A percentile compares a stretch with the other conserved stretches of the same genome.
These are phyloP conservation scores for Barnettozyma californica DNA, from an alignment of 805 yeast genomes.

Conservation along the genomic window DNA sequence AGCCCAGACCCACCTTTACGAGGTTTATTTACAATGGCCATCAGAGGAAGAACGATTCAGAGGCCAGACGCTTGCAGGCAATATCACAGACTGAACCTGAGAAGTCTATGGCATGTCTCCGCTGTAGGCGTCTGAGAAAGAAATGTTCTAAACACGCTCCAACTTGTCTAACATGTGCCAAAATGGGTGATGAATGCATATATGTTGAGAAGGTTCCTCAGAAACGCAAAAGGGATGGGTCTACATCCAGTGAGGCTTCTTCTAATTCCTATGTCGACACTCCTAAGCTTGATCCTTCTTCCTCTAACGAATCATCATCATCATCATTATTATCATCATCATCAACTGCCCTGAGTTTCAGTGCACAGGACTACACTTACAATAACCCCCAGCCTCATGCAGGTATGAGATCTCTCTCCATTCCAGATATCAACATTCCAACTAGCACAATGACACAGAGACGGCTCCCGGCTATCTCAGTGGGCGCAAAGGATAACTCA, in stretches of 20 bases:
- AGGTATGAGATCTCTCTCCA: slow-evolving; percentile 1
- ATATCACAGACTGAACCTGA: slow-evolving; percentile 5
- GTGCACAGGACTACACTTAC: slow-evolving; percentile 4
- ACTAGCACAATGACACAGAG: neutral
- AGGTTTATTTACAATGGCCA: slow-evolving; percentile 17
- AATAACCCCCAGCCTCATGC: neutral
- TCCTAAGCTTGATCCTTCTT: neutral
- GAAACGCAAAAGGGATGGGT: slow-evolving; percentile 1
- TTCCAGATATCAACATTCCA: slow-evolving; percentile 1
- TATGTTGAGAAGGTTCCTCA: slow-evolving; percentile 19
- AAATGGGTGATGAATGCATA: slow-evolving; percentile 32
- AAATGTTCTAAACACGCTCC: slow-evolving; percentile 11
- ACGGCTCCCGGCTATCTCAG: slow-evolving; percentile 6
- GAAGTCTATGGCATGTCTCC: slow-evolving; percentile 6
- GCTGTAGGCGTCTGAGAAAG: slow-evolving; percentile 10
- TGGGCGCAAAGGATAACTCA: neutral
- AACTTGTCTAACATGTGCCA: slow-evolving; percentile 41
- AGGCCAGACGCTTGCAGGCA: neutral
- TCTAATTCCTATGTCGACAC: neutral
- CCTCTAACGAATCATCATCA: neutral
- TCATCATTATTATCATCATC: too few species aligned
- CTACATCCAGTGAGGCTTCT: neutral
- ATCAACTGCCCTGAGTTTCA: neutral
- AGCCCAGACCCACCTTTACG: slow-evolving; percentile 5
- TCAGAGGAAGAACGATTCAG: slow-evolving; percentile 6